These are phyloP conservation scores for Hanseniaspora opuntiae DNA, from an alignment of 805 yeast genomes.

Conservation along the genomic window DNA sequence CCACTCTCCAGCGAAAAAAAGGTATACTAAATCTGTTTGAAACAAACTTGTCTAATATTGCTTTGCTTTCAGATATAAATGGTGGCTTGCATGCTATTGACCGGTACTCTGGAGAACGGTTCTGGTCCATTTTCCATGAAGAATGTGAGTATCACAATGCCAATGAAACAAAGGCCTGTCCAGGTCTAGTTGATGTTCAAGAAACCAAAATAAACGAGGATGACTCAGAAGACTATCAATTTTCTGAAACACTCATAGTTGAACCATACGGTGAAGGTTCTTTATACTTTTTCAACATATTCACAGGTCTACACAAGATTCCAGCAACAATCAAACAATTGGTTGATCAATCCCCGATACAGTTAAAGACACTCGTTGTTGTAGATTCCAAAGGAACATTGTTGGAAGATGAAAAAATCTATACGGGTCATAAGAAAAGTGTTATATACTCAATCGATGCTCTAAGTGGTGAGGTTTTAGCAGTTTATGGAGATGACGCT, in stretches of 20 bases:
- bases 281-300: conserved; percentile 64
- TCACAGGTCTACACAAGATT: conserved; percentile 60
- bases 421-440: conserved; percentile 73
- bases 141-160: not conserved
- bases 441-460: conserved; percentile 64
- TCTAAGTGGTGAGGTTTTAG: conserved; percentile 56
- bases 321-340: conserved; percentile 70
- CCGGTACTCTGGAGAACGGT: conserved; percentile 55
- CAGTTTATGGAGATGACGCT: conserved; percentile 49
- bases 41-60: conserved; percentile 6
- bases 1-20: not conserved
- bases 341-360: conserved; percentile 74
- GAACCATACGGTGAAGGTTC: conserved; percentile 83
- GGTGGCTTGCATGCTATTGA: conserved; percentile 75
- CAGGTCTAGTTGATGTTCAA: conserved; percentile 41
- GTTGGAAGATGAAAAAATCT: conserved; percentile 55
- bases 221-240: not conserved
- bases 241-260: conserved; percentile 58
- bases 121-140: conserved; percentile 64
- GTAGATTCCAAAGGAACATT: conserved; percentile 33
- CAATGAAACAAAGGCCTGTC: not conserved
- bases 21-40: conserved; percentile 1
- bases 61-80: conserved; percentile 51
- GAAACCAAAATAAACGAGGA: conserved; percentile 15
- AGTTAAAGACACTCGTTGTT: conserved; percentile 32